phyloP scores from a whole-genome alignment of 495 filamentous ascomycete species.

The Apiosordaria backusii region DNA sequence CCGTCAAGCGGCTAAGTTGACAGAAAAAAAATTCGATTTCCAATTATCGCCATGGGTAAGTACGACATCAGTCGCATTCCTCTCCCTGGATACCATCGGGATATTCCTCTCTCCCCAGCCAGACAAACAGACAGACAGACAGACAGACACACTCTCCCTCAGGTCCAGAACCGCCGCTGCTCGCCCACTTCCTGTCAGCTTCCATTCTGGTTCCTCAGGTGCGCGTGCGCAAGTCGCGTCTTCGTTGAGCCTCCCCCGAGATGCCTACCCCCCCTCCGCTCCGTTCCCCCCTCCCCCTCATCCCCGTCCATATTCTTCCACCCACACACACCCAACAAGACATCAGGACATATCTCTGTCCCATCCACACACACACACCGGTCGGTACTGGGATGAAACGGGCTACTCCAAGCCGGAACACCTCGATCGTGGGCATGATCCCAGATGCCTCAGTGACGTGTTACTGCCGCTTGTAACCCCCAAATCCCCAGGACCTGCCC shows the following conservation, averaged over 20 bases:
- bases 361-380: background rate
- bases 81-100: conserved; percentile 8
- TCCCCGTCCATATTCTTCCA: background rate
- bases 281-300: background rate
- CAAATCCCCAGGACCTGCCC: conserved; percentile 12
- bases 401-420: conserved; percentile 6
- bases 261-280: background rate
- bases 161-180: too few relatives aligned
- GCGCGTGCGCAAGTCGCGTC: conserved; percentile 11
- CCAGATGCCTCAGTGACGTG: conserved; percentile 42
- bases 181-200: conserved; percentile 6
- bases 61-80: conserved; percentile 31
- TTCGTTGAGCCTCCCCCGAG: conserved; percentile 5
- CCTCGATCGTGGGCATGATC: conserved; percentile 33
- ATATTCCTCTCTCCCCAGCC: background rate
- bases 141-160: background rate
- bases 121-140: background rate
- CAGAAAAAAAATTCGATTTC: conserved; percentile 32
- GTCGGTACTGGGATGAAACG: conserved; percentile 12
- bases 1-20: conserved; percentile 43
- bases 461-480: conserved; percentile 37
- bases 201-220: background rate
- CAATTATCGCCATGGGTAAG: conserved; percentile 43
- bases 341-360: background rate
- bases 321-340: background rate